Percentiles rank a stretch among this genome's conserved stretches.
Conservation (phyloP, 2,329 filamentous ascomycete genomes). For the Claviceps cyperi region DNA sequence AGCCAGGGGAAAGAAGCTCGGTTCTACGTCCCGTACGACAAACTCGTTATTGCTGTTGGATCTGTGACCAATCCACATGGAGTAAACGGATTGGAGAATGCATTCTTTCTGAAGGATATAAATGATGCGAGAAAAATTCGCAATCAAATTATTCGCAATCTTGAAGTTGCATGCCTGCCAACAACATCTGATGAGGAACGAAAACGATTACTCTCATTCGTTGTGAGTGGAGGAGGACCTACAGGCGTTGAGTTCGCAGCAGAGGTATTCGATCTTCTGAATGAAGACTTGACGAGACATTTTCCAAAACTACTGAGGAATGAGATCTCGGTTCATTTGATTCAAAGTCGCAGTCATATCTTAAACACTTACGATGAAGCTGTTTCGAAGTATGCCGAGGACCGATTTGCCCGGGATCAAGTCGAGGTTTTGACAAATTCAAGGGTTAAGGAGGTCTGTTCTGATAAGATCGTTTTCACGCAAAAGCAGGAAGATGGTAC, state of each 20-base stretch:
- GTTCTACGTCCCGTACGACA: conserved; percentile 96
- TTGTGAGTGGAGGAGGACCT: conserved; percentile 87
- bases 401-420: conserved; percentile 78
- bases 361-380: conserved; percentile 97
- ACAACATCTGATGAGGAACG: conserved; percentile 83
- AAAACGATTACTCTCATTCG: conserved; percentile 77
- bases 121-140: conserved; percentile 81
- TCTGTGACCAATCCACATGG: conserved; percentile 91
- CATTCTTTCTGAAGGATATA: conserved; percentile 90
- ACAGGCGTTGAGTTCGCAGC: conserved; percentile 97
- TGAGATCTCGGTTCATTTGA: conserved; percentile 93
- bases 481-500: conserved; percentile 64
- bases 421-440: conserved; percentile 88
- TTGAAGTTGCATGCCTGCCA: conserved; percentile 84
- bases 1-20: conserved; percentile 54
- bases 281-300: conserved; percentile 73
- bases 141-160: conserved; percentile 75
- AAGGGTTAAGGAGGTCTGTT: conserved; percentile 73
- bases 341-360: conserved; percentile 88
- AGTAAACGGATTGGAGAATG: conserved; percentile 86
- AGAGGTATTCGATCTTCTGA: conserved; percentile 88
- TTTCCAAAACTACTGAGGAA: conserved; percentile 89
- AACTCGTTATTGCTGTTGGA: conserved; percentile 82
- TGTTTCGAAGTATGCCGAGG: conserved; percentile 81
- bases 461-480: conserved; percentile 77